Conservation (phyloP, 2,329 filamentous ascomycete species). For the Fusarium sp. region DNA sequence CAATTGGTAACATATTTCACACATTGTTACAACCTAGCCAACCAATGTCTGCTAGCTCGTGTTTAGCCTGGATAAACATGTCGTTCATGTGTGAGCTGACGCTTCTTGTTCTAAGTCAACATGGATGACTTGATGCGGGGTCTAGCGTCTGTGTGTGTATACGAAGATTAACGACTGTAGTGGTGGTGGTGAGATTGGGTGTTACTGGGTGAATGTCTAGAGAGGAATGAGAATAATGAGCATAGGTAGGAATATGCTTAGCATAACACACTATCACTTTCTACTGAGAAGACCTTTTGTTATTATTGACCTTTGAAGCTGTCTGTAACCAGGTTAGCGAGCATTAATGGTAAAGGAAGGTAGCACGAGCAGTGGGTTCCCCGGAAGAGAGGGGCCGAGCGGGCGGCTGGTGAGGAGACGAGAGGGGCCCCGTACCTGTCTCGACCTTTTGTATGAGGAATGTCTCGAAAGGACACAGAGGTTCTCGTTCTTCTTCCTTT, state of each 20-base stretch:
- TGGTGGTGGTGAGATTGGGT: slow-evolving; percentile 4
- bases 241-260: no score
- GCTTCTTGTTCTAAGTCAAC: slow-evolving; percentile 5
- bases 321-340: no score
- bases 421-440: slow-evolving; percentile 28
- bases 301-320: not conserved
- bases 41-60: not conserved
- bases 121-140: slow-evolving; percentile 6
- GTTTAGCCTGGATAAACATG: not conserved
- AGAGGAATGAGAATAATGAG: not conserved
- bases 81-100: slow-evolving; percentile 12
- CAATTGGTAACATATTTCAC: not conserved
- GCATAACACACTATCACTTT: not conserved
- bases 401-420: slow-evolving; percentile 33
- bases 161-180: not conserved
- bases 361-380: slow-evolving; percentile 27
- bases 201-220: not conserved
- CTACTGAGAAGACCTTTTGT: not conserved
- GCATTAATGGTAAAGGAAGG: slow-evolving; percentile 20
- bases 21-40: not conserved
- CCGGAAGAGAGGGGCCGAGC: slow-evolving; percentile 43
- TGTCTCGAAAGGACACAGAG: slow-evolving; percentile 32
- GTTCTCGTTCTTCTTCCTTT: slow-evolving; percentile 23
- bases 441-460: slow-evolving; percentile 33
- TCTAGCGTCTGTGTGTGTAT: not conserved